Conservation (phyloP, 1,139 yeast species). For the Meyerozyma carpophila region DNA sequence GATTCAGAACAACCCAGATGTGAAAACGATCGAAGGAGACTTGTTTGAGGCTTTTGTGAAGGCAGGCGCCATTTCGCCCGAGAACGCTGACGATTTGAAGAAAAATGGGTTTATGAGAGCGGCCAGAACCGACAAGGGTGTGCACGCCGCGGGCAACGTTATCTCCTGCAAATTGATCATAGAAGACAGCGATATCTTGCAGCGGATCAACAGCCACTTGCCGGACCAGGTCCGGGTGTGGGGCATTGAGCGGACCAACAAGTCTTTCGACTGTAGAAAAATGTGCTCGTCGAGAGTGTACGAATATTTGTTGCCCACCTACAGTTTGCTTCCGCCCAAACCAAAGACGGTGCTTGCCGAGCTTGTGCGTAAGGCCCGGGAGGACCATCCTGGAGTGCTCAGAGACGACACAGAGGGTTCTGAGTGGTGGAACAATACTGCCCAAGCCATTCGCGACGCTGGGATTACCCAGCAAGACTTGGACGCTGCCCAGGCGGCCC, state of each 20-base stretch:
- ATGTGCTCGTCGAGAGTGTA: conserved; percentile 92
- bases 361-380: conserved; percentile 50
- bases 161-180: conserved; percentile 82
- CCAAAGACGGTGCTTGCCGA: conserved; percentile 63
- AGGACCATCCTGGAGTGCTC: conserved; percentile 52
- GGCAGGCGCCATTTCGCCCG: conserved; percentile 88
- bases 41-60: conserved; percentile 76
- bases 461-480: conserved; percentile 48
- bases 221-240: conserved; percentile 89
- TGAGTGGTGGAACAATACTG: conserved; percentile 64
- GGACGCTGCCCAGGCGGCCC: conserved; percentile 10
- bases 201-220: conserved; percentile 64
- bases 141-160: conserved; percentile 97
- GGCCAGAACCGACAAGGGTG: conserved; percentile 98
- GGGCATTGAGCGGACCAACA: conserved; percentile 89
- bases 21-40: conserved; percentile 89
- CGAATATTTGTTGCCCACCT: conserved; percentile 89
- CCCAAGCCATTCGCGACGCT: conserved; percentile 33
- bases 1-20: conserved; percentile 72
- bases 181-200: conserved; percentile 75
- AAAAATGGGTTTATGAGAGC: conserved; percentile 92
- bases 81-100: conserved; percentile 84
- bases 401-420: conserved; percentile 64
- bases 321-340: conserved; percentile 85
- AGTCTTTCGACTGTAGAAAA: conserved; percentile 90